Base-by-base conservation (phyloP, 768 basidiomycete genomes). In the Phlegmacium glaucopus region DNA sequence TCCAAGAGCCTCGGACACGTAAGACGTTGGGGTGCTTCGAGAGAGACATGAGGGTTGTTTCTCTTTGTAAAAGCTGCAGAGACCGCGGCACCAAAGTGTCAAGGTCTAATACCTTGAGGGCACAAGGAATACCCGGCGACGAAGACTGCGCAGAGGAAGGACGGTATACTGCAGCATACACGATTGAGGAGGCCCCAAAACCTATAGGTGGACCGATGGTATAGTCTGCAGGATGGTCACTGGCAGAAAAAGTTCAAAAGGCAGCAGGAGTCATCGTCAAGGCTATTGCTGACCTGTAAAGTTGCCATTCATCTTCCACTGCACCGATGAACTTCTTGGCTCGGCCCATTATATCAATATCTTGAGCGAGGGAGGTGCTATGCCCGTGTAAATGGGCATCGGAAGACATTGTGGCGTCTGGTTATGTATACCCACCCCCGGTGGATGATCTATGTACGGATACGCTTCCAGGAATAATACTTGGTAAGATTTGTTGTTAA, bases 21-120 rank as follows among this genome's bases (percentile, higher is more conserved):
- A 94, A 75, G 15, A 94, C 91, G 54, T 94, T 92, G n/a, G 90
- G 90, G 50, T 94, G 92, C 57, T 94, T 94, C 9, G 83, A 87
- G 5, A 94, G 77, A 2, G 90, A 91, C 92, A 94, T 94, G 29
- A 94, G 75, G 40, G 89, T 88, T 0, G 93, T 94, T 67, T 95
- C 92, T 42, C 89, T 77, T 56, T 85, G 84, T 13, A 92, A 74
- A 17, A 90, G 80, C 7, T 76, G 70, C n/a, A 92, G 72, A 0
- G 89, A 80, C 35, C 75, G 75, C 0, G 75, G 85, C 0, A 87
- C 82, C 30, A 94, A 77, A 11, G 78, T 72, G 61, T 94, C 91
- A 37, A 94, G 80, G 62, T 94, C 90, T 36, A 94, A 77, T 38
- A 96, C 90, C 69, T 96, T 96, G 59, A 94, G 77, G 0, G 92